phyloP scores from a whole-genome alignment of 2,329 filamentous ascomycete genomes.

The Phialemonium atrogriseum region DNA sequence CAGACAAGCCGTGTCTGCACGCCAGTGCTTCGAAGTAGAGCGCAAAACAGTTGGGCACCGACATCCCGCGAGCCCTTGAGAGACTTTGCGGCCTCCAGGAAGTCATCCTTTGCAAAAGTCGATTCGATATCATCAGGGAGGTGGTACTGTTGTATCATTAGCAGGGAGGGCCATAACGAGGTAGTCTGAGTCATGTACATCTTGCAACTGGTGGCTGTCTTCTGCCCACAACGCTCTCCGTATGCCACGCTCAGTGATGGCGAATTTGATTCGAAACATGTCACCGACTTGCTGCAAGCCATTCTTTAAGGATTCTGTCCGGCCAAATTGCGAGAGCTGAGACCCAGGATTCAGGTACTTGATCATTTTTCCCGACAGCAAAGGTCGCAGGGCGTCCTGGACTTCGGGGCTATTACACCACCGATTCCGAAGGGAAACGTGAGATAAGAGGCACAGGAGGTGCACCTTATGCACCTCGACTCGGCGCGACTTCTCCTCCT shows the following conservation, averaged over 20 bases:
- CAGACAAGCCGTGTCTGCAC: conserved; percentile 79
- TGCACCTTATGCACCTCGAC: conserved; percentile 81
- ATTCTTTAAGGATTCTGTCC: conserved; percentile 67
- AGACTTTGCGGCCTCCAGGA: conserved; percentile 58
- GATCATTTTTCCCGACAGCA: conserved; percentile 59
- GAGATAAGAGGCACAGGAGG: conserved; percentile 71
- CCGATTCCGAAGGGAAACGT: conserved; percentile 68
- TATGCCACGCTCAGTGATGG: conserved; percentile 62
- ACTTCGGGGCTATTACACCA: conserved; percentile 78
- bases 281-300: conserved; percentile 64
- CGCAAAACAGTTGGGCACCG: conserved; percentile 85
- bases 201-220: conserved; percentile 48
- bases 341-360: conserved; percentile 61
- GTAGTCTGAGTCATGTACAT: conserved; percentile 33
- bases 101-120: conserved; percentile 63
- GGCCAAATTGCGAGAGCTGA: conserved; percentile 63
- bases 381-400: conserved; percentile 55
- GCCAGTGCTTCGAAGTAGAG: conserved; percentile 72
- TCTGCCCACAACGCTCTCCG: conserved; percentile 69
- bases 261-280: conserved; percentile 62
- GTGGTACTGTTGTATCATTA: conserved; percentile 35
- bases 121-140: conserved; percentile 58
- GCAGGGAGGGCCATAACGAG: conserved; percentile 3
- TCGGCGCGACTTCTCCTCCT: conserved; percentile 46
- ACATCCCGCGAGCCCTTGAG: conserved; percentile 80